Evolutionary conservation across 1,139 yeast genomes (phyloP).

Genomic region (Pneumocystis carinii): DNA sequence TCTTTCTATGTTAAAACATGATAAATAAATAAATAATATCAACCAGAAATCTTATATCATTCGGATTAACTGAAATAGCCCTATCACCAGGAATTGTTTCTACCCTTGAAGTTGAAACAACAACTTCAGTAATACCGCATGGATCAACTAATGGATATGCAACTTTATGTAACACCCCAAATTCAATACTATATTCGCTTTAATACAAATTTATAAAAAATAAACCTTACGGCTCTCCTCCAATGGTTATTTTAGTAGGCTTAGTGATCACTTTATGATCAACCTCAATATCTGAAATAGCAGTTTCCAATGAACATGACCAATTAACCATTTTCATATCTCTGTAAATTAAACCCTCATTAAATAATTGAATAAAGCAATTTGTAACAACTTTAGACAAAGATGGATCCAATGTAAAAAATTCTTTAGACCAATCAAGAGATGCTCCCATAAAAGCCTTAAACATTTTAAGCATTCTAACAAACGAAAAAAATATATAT

Average conservation of each 20-base stretch:
- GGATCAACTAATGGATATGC: conserved; percentile 6
- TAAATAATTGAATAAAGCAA: conserved; percentile 9
- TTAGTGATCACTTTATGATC: background rate
- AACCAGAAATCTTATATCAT: background rate
- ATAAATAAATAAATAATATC: background rate
- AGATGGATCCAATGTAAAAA: conserved; percentile 10
- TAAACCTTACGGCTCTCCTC: background rate
- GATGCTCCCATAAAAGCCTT: conserved; percentile 9
- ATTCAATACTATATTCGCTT: conserved; percentile 4
- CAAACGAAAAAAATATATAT: background rate
- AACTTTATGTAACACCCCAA: conserved; percentile 10
- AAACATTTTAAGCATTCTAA: background rate
- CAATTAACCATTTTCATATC: conserved; percentile 12
- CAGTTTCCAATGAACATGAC: conserved; percentile 10
- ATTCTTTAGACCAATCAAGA: conserved; percentile 10
- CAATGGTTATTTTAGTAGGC: background rate
- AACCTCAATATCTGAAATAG: conserved; percentile 13
- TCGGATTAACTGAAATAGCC: conserved; percentile 11
- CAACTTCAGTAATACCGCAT: background rate
- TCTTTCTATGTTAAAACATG: background rate
- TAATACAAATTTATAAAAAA: background rate
- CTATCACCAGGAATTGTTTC: conserved; percentile 12
- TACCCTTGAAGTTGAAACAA: conserved; percentile 11
- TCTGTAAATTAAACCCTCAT: conserved; percentile 10
- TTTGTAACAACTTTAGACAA: conserved; percentile 8